A percentile compares a stretch with the other conserved stretches of the same genome.
Conservation (phyloP, 2,329 filamentous ascomycete species). For the Sarocladium oryzae region DNA sequence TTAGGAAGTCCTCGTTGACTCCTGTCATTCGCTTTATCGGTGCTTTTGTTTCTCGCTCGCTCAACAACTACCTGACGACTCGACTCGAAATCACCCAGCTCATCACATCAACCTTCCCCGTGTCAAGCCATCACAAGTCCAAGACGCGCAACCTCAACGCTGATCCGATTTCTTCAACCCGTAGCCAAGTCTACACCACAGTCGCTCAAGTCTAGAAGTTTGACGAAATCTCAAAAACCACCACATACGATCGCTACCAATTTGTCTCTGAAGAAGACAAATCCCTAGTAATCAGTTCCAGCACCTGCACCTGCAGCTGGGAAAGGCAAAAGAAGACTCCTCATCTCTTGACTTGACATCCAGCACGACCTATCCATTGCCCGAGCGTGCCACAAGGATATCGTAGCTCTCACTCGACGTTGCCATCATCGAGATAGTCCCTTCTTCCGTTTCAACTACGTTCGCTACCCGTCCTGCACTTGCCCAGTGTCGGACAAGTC, state of each 20-base stretch:
- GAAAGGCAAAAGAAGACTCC: background rate
- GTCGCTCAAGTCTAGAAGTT: slow-evolving; percentile 1
- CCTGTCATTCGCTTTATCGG: slow-evolving; percentile 65
- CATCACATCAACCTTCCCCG: background rate
- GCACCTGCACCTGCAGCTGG: background rate
- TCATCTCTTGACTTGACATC: slow-evolving; percentile 3
- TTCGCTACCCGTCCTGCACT: slow-evolving; percentile 3
- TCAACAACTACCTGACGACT: slow-evolving; percentile 18
- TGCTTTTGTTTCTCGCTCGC: slow-evolving; percentile 44
- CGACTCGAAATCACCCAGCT: background rate
- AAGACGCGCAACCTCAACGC: background rate
- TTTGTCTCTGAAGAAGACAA: slow-evolving; percentile 16
- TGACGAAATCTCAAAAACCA: slow-evolving; percentile 8
- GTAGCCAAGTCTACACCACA: background rate
- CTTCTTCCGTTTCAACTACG: slow-evolving; percentile 5
- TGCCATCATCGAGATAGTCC: background rate
- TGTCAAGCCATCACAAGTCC: background rate
- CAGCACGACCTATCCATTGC: background rate
- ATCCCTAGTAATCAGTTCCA: background rate
- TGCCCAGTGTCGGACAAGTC: background rate
- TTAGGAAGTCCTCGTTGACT: slow-evolving; percentile 68
- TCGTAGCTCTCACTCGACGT: background rate
- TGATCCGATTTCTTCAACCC: background rate
- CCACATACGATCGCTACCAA: slow-evolving; percentile 31
- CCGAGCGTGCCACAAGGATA: background rate